phyloP scores from a whole-genome alignment of 129 eudicot species.

The Flaveria bidentis region DNA sequence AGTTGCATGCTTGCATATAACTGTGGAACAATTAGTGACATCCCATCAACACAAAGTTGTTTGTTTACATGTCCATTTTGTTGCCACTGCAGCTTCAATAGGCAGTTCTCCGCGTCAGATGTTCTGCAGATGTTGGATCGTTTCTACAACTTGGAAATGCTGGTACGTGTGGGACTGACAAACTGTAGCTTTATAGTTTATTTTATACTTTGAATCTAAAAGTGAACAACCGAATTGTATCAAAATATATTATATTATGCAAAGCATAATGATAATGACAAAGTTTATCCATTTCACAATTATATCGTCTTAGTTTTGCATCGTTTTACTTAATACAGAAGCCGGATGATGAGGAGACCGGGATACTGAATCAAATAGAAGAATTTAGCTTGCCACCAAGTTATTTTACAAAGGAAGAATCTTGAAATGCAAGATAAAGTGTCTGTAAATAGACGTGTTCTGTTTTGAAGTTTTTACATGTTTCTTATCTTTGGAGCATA shows the following conservation, averaged over 20 bases:
- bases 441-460: constrained; percentile 6
- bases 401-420: constrained; percentile 67
- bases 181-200: not conserved
- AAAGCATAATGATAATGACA: not conserved
- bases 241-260: not conserved
- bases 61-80: constrained; percentile 12
- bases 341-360: constrained; percentile 75
- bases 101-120: constrained; percentile 75
- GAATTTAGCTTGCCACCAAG: constrained; percentile 85
- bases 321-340: constrained; percentile 40
- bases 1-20: not conserved
- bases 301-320: not conserved
- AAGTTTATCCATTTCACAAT: not conserved
- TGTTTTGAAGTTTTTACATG: not conserved
- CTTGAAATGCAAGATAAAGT: constrained; percentile 40
- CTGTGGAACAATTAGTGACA: not conserved
- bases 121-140: constrained; percentile 86
- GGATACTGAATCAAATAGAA: constrained; percentile 71
- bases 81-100: constrained; percentile 50
- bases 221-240: not conserved
- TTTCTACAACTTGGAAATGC: constrained; percentile 90
- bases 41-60: not conserved
- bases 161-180: constrained; percentile 48
- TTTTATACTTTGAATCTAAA: not conserved
- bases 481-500: constrained; percentile 2